Conservation (phyloP, 1,284 basidiomycete genomes). For the Spongiforma sp. region DNA sequence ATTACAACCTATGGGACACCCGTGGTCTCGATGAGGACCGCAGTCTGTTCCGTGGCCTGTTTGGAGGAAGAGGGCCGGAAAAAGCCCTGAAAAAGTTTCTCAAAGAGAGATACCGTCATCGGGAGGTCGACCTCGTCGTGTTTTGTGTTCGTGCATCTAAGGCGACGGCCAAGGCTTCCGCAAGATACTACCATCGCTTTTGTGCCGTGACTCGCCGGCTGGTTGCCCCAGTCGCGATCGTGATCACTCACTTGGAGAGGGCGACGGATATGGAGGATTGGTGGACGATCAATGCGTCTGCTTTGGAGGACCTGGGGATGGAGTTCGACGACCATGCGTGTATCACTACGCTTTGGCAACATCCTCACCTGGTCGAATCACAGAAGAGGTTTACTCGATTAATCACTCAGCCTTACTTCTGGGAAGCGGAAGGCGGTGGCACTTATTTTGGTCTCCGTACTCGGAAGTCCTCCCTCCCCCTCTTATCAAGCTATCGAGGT, state of each 20-base stretch:
- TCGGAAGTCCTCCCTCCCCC: not conserved
- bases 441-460: conserved; percentile 24
- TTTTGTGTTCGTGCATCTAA: conserved; percentile 33
- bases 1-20: conserved; percentile 36
- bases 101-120: conserved; percentile 19
- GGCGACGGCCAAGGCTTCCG: conserved; percentile 14
- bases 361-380: conserved; percentile 15
- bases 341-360: conserved; percentile 23
- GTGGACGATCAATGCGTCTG: conserved; percentile 28
- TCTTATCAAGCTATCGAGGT: not conserved
- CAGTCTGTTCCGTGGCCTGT: conserved; percentile 10
- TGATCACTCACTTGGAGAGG: conserved; percentile 30
- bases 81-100: conserved; percentile 28
- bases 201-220: conserved; percentile 27
- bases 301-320: conserved; percentile 16
- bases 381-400: conserved; percentile 18
- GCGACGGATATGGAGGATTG: conserved; percentile 30
- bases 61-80: conserved; percentile 16
- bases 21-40: conserved; percentile 29
- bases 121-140: conserved; percentile 35
- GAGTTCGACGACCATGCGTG: conserved; percentile 34
- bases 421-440: conserved; percentile 12
- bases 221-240: conserved; percentile 30
- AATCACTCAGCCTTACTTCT: conserved; percentile 13
- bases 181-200: conserved; percentile 31